Percentiles rank a stretch among this genome's conserved stretches.
Evolutionary conservation across 495 filamentous ascomycete species (phyloP).

Genomic region (Daldinia concentrica): DNA sequence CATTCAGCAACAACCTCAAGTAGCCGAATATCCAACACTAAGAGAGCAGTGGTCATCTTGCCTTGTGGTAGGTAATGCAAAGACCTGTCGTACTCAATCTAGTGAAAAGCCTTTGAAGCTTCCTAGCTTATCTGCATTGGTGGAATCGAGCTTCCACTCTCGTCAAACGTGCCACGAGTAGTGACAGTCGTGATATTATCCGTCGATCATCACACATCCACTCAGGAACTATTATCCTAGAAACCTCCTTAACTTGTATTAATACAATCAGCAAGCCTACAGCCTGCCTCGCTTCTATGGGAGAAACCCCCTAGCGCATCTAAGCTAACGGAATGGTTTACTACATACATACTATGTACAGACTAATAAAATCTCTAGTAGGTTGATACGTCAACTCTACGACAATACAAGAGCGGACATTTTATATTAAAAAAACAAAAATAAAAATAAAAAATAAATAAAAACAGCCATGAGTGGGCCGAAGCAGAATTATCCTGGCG

Average conservation of each 20-base stretch:
- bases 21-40: not conserved
- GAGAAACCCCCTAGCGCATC: not conserved
- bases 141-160: not conserved
- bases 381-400: not conserved
- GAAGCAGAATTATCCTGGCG: not conserved
- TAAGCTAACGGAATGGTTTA: not conserved
- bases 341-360: not conserved
- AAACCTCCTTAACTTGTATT: not conserved
- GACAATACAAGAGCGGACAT: not conserved
- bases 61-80: constrained; percentile 2
- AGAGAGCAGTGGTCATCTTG: not conserved
- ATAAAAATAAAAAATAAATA: no score
- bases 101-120: not conserved
- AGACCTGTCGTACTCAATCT: constrained; percentile 1
- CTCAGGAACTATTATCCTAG: not conserved
- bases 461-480: not conserved
- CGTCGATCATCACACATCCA: not conserved
- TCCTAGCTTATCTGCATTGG: not conserved
- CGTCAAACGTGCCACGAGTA: not conserved
- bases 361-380: not conserved
- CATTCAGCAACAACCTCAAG: not conserved
- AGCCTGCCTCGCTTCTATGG: not conserved
- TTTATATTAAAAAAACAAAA: no score
- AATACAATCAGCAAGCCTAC: not conserved
- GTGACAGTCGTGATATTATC: not conserved